Evolutionary conservation across 768 basidiomycete genomes (phyloP), one percentile per base, ranked within the genome.

Genomic region (Boletus patriciae): DNA sequence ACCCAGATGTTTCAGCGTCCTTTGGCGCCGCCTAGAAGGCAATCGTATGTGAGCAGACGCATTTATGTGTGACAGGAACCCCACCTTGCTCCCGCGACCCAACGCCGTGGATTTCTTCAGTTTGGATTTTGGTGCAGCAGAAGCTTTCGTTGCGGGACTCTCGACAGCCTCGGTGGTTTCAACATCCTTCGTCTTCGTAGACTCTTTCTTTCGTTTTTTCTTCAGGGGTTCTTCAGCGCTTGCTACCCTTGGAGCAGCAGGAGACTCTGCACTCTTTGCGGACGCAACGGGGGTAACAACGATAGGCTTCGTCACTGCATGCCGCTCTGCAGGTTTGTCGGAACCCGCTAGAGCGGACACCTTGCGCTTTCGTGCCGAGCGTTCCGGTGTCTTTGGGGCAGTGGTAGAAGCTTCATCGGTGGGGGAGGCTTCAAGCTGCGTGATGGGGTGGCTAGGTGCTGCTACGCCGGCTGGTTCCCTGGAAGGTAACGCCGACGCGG

Each of bases 311-410:
- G 53, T 62, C 55, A 10, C 18, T 15, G 23, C 15, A 0, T n/a
- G 55, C 11, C 31, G 55, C 50, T 46, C 51, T 12, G 44, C 29
- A 21, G 23, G 38, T 19, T 54, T 43, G 11, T 54, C 44, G 19
- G 41, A 7, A 18, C 31, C 23, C 1, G 25, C 34, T 21, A 18
- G 3, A 23, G 37, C 7, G 11, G 62, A 62, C 42, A 57, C 56
- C 55, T 62, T 74, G 37, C 65, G 72, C 57, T 70, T 76, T 63
- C 66, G 68, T 51, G 52, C 50, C 8, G 52, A 25, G 16, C 59
- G 38, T 1, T 50, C 50, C 0, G 59, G 36, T 18, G 46, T 40
- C 41, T 43, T 47, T 29, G 31, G 19, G 10, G 52, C 18, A 9
- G 31, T 38, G 38, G 33, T 7, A 41, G 56, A 23, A n/a, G 42